Evolutionary conservation across 2,329 filamentous ascomycete genomes (phyloP), one percentile per base, ranked within the genome.

Genomic region (Coniochaeta hoffmannii): DNA sequence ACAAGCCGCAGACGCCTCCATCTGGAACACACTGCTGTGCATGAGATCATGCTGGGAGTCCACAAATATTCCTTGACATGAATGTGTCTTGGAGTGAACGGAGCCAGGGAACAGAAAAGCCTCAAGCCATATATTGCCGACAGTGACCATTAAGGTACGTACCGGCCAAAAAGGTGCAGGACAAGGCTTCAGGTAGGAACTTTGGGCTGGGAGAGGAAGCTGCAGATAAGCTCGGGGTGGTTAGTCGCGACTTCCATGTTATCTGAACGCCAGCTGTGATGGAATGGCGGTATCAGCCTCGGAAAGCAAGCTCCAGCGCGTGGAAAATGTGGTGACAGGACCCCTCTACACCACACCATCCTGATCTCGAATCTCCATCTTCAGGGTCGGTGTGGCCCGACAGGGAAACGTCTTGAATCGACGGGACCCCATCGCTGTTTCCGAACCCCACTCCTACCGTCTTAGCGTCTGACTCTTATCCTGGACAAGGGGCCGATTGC

Each of bases 391-490:
- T 46, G 41, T 46, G 41, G 41, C 41, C 41, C 41, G 41, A 46
- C 19, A 46, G 9, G 22, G 36, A 41, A 41, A 41, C 36, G 17
- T 41, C 36, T n/a, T 22, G n/a, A 8, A 41, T 35, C 19, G 36
- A 22, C 36, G 26, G 32, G 35, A 14, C 24, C 50, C 55, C 41
- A 11, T 46, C 34, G 35, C 24, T 31, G 53, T 34, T 31, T 34
- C 35, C 41, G 12, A 31, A 36, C 36, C 54, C 55, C 55, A 57
- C 55, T 55, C 52, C 55, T 44, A 53, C 55, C 51, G 41, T 46
- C 41, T 50, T 50, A 56, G 41, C 44, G 36, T 57, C 49, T 51
- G 49, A 51, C 49, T 57, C 56, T 57, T 55, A 55, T 57, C 56
- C 56, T 54, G 55, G n/a, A 53, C 49, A 35, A 57, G 54, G 56